phyloP scores from a whole-genome alignment of 495 filamentous ascomycete species.

The Entonaema liquescens region DNA sequence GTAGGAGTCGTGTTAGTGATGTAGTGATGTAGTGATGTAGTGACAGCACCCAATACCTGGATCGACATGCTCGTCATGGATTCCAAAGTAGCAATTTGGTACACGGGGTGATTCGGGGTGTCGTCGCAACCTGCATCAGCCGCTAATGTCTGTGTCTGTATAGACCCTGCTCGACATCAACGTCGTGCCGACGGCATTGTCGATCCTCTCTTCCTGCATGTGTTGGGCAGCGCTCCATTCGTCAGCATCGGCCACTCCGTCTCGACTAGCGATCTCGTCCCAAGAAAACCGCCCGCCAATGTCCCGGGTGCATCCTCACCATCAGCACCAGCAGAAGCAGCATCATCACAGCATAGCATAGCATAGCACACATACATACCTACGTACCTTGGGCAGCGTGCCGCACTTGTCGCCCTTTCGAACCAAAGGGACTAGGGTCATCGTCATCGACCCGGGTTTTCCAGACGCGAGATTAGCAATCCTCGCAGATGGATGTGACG shows the following conservation, averaged over 20 bases:
- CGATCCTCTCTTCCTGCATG: constrained; percentile 32
- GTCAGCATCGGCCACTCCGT: constrained; percentile 9
- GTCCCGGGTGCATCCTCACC: neutral
- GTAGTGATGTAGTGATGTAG: neutral
- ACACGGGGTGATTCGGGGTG: neutral
- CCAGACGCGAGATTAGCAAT: constrained; percentile 6
- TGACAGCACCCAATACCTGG: neutral
- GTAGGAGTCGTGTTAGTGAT: too few species aligned
- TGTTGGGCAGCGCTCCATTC: constrained; percentile 16
- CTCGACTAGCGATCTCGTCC: constrained; percentile 1
- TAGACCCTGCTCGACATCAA: constrained; percentile 16
- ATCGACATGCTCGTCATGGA: neutral
- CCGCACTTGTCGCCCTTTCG: constrained; percentile 6
- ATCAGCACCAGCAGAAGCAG: neutral
- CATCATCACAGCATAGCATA: neutral
- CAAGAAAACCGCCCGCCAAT: neutral
- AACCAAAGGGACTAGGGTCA: neutral
- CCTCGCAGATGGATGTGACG: constrained; percentile 13
- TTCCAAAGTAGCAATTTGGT: neutral
- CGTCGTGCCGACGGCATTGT: constrained; percentile 11
- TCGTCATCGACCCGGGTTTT: constrained; percentile 10
- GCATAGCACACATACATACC: neutral
- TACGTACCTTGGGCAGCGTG: neutral
- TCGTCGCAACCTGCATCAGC: constrained; percentile 3
- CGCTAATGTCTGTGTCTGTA: neutral